Evolutionary conservation across 108 stramenopile species (phyloP).

Genomic region (Skeletonema potamos): DNA sequence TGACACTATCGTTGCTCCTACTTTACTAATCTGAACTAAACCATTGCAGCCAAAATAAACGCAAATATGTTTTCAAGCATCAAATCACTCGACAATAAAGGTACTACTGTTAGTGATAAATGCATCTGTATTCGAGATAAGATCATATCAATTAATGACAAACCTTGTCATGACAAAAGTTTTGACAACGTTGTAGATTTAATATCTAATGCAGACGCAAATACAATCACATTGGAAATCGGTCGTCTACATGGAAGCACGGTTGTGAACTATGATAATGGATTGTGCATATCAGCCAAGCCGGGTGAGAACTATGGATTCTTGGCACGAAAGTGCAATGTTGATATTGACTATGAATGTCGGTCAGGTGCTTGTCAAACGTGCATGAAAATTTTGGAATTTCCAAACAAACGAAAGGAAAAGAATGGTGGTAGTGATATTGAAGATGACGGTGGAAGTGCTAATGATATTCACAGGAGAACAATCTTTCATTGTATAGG

Average conservation of each 20-base stretch:
- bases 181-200: slow-evolving; percentile 24
- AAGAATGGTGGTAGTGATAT: neutral
- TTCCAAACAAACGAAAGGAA: slow-evolving; percentile 26
- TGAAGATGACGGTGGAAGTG: neutral
- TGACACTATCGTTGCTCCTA: neutral
- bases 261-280: slow-evolving; percentile 18
- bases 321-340: slow-evolving; percentile 28
- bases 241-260: slow-evolving; percentile 27
- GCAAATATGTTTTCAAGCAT: slow-evolving; percentile 15
- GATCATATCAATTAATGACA: slow-evolving; percentile 26
- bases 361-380: slow-evolving; percentile 32
- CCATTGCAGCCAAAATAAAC: slow-evolving; percentile 7
- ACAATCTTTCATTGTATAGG: slow-evolving; percentile 36
- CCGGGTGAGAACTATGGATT: slow-evolving; percentile 41
- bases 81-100: slow-evolving; percentile 3
- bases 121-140: slow-evolving; percentile 39
- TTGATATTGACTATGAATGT: slow-evolving; percentile 30
- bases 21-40: neutral
- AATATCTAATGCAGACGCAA: slow-evolving; percentile 1
- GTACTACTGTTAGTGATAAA: slow-evolving; percentile 5
- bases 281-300: slow-evolving; percentile 27
- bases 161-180: slow-evolving; percentile 28
- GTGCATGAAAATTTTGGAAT: slow-evolving; percentile 19
- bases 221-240: slow-evolving; percentile 13
- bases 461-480: slow-evolving; percentile 9